phyloP scores from a whole-genome alignment of 805 yeast species.

The Candida ortonii region DNA sequence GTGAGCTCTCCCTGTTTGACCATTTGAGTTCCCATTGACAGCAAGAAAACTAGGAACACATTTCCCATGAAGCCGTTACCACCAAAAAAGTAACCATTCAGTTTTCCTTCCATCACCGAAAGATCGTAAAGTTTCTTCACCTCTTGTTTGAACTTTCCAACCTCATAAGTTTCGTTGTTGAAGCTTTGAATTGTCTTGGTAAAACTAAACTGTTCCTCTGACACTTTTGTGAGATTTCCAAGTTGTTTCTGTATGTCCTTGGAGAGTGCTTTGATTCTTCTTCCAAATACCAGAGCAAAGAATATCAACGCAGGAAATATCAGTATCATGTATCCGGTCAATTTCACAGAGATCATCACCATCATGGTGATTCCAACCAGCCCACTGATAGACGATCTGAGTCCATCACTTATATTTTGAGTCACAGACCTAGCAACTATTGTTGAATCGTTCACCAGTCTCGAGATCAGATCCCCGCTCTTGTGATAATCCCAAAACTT shows the following conservation, averaged over 20 bases:
- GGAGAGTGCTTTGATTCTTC: slow-evolving; percentile 69
- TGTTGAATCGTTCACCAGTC: slow-evolving; percentile 85
- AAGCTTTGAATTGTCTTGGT: slow-evolving; percentile 86
- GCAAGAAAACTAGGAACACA: slow-evolving; percentile 67
- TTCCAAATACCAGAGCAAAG: slow-evolving; percentile 81
- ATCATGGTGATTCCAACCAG: slow-evolving; percentile 88
- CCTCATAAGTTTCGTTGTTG: slow-evolving; percentile 78
- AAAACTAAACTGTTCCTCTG: slow-evolving; percentile 87
- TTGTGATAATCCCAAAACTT: slow-evolving; percentile 86
- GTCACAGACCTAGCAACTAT: slow-evolving; percentile 84
- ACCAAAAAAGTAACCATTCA: slow-evolving; percentile 74
- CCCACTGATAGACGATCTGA: slow-evolving; percentile 78
- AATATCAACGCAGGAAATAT: slow-evolving; percentile 80
- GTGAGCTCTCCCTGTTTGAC: slow-evolving; percentile 73
- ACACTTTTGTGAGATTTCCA: slow-evolving; percentile 82
- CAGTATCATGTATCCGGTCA: slow-evolving; percentile 77
- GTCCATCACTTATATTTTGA: slow-evolving; percentile 89
- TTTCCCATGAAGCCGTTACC: slow-evolving; percentile 85
- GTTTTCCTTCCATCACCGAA: slow-evolving; percentile 76
- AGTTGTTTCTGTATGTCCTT: slow-evolving; percentile 77
- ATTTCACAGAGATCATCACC: slow-evolving; percentile 78
- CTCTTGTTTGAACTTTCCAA: slow-evolving; percentile 68
- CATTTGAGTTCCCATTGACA: slow-evolving; percentile 79
- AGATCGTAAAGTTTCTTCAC: slow-evolving; percentile 62
- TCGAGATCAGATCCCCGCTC: slow-evolving; percentile 87